phyloP scores from a whole-genome alignment of 495 filamentous ascomycete species.

The Trichoderma asperelloides region DNA sequence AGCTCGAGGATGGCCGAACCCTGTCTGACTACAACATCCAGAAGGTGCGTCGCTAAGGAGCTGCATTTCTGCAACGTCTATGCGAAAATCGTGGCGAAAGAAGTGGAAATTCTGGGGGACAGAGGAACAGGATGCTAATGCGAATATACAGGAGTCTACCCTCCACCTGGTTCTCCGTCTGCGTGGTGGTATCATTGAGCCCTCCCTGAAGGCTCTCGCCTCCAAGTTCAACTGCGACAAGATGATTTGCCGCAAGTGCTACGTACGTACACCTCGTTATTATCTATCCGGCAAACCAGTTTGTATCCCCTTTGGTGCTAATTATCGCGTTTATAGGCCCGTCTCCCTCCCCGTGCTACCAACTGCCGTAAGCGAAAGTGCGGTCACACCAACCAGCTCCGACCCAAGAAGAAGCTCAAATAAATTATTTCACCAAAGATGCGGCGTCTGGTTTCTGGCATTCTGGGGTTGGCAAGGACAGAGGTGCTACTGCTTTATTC shows the following conservation, averaged over 20 bases:
- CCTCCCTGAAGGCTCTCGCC: slow-evolving; percentile 94
- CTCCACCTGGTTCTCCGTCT: slow-evolving; percentile 99
- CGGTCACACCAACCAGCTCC: slow-evolving; percentile 98
- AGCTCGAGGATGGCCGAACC: slow-evolving; percentile 98
- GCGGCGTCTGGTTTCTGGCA: slow-evolving; percentile 32
- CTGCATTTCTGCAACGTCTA: slow-evolving; percentile 5
- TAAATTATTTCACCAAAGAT: slow-evolving; percentile 44
- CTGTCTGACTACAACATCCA: slow-evolving; percentile 99
- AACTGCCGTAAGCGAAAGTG: slow-evolving; percentile 99
- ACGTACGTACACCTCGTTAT: slow-evolving; percentile 49
- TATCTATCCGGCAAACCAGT: background rate
- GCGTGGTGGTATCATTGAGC: slow-evolving; percentile 98
- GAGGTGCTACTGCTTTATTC: slow-evolving; percentile 9
- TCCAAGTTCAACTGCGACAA: slow-evolving; percentile 99
- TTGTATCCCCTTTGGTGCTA: background rate
- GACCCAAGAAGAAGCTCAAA: slow-evolving; percentile 99
- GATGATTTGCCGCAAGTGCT: slow-evolving; percentile 99
- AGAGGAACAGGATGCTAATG: background rate
- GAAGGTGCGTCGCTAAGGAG: slow-evolving; percentile 58
- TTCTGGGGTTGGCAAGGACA: slow-evolving; percentile 20
- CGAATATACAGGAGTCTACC: slow-evolving; percentile 71
- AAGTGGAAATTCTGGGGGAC: background rate
- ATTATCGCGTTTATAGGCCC: slow-evolving; percentile 47
- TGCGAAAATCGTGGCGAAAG: slow-evolving; percentile 5
- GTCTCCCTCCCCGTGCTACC: slow-evolving; percentile 94